Conservation (phyloP, 176 grass and related monocot genomes). For the Juncus inflexus region DNA sequence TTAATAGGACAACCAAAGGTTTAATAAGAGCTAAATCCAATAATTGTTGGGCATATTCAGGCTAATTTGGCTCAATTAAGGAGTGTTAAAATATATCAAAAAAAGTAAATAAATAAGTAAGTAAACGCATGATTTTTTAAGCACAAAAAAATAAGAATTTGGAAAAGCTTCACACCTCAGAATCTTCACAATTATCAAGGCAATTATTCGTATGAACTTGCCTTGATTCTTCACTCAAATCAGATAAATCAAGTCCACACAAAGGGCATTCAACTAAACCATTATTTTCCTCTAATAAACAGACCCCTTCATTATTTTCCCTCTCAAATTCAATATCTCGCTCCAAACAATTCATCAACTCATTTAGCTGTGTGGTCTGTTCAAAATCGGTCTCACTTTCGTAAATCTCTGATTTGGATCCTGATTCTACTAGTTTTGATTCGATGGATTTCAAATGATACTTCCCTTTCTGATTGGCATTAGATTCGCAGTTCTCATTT, state of each 20-base stretch:
- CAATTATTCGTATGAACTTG: constrained; percentile 80
- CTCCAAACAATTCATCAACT: constrained; percentile 70
- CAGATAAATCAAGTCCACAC: constrained; percentile 68
- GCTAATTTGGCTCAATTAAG: no score
- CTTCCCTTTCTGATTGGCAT: background rate
- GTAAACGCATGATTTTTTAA: background rate
- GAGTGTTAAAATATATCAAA: background rate
- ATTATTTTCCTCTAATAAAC: constrained; percentile 7
- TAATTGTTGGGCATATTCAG: no score
- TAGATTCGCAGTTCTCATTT: no score
- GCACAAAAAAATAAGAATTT: constrained; percentile 20
- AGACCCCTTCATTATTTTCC: constrained; percentile 15
- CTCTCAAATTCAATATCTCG: constrained; percentile 28
- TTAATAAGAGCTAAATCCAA: no score
- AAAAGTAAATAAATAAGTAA: background rate
- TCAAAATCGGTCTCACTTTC: constrained; percentile 47
- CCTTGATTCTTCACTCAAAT: constrained; percentile 43
- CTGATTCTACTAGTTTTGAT: constrained; percentile 33
- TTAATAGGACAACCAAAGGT: no score
- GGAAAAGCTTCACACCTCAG: constrained; percentile 35
- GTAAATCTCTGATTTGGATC: constrained; percentile 4
- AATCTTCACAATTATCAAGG: constrained; percentile 46
- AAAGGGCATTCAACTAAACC: constrained; percentile 64
- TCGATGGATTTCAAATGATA: constrained; percentile 27
- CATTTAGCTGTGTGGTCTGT: constrained; percentile 70